Conservation (phyloP, 1,139 yeast species). For the Geotrichum fermentans region DNA sequence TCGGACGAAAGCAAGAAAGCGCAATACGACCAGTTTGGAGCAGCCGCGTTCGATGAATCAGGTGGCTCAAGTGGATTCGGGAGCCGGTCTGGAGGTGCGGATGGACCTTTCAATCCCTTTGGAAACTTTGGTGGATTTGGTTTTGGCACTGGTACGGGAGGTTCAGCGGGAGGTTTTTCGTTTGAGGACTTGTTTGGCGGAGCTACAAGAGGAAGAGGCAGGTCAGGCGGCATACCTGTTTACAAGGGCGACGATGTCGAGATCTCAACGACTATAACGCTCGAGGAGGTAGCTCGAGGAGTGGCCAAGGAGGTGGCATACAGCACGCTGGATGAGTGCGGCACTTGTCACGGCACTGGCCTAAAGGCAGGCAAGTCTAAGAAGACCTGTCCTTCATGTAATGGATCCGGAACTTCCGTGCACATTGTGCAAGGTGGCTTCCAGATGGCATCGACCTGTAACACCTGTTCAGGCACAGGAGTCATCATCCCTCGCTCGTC, state of each 20-base stretch:
- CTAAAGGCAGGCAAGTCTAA: conserved; percentile 71
- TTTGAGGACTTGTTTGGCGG: conserved; percentile 81
- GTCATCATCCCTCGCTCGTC: conserved; percentile 65
- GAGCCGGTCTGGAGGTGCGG: conserved; percentile 29
- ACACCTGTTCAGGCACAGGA: conserved; percentile 83
- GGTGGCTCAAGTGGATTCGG: conserved; percentile 30
- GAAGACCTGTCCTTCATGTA: conserved; percentile 79
- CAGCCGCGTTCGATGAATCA: conserved; percentile 68
- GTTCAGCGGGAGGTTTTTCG: conserved; percentile 44
- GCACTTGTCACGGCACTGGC: conserved; percentile 79
- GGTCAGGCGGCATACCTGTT: conserved; percentile 48
- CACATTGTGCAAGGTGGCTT: conserved; percentile 88
- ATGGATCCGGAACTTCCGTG: conserved; percentile 88
- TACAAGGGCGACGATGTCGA: conserved; percentile 89
- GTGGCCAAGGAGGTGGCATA: conserved; percentile 60
- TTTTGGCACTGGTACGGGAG: conserved; percentile 38
- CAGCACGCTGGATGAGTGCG: conserved; percentile 71
- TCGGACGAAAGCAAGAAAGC: conserved; percentile 82
- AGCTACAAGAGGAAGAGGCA: conserved; percentile 32
- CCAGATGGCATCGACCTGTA: conserved; percentile 94
- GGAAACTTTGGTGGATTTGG: conserved; percentile 49
- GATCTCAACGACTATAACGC: conserved; percentile 63
- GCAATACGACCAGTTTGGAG: conserved; percentile 88
- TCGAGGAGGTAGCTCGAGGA: conserved; percentile 88
- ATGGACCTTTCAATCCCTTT: conserved; percentile 38